Evolutionary conservation across 164 flowering plant genomes (phyloP), one percentile per base, ranked within the genome.

Genomic region (Malania oleifera): DNA sequence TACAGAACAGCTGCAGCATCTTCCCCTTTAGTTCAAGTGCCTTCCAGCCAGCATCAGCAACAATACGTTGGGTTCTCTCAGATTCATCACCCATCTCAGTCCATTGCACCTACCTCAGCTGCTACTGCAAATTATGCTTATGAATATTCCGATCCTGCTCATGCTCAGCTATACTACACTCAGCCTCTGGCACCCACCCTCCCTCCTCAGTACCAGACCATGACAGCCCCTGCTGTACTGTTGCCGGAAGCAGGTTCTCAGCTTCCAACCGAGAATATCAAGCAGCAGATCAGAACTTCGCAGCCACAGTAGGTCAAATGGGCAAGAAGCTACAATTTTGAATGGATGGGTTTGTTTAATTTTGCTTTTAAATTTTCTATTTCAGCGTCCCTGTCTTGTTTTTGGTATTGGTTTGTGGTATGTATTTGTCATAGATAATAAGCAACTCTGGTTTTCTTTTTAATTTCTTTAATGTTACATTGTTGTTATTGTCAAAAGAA

Each of bases 161-260:
- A 82, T 63, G 72, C 77, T 1, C 88, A 80, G 67, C 69, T 89
- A 46, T 89, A 85, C 69, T 89, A 78, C 40, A 67, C 88, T 27
- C 95, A 83, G 71, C 75, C 84, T 17, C 24, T 69, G 59, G 60
- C 75, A 19, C 69, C 82, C 12, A 66, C 80, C 49, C 65, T 77
- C 60, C 72, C 88, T 69, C 63, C 85, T 62, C 90, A 85, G 52
- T 84, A 88, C 62, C 98, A 86, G 64, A 83, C 93, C 38, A 73
- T 81, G 80, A 73, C 80, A 9, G 76, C 78, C 11, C 70, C 79
- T 22, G 76, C 62, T 38, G 64, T 64, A 27, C 54, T 57, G 52
- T 28, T 67, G 50, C 70, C 81, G 1, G 89, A 84, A 51, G 64
- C 72, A 19, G 61, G 84, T 26, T 47, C 73, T 31, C 84, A 77